Conservation (phyloP, 306 rosid genomes). For the Begonia loranthoides region DNA sequence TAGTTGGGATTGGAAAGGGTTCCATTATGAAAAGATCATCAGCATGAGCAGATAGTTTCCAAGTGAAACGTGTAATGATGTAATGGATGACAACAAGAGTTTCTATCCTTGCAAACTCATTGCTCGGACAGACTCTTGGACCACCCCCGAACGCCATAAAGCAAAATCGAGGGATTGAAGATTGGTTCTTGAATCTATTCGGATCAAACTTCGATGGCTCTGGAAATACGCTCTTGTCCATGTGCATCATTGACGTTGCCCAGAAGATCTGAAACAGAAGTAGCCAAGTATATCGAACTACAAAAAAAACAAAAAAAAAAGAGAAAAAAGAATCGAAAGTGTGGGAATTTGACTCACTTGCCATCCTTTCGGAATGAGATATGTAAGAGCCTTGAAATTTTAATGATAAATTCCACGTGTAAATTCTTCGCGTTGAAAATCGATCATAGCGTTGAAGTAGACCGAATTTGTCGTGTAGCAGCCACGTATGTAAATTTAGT, state of each 20-base stretch:
- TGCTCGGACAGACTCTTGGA: conserved; percentile 55
- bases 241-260: conserved; percentile 51
- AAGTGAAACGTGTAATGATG: conserved; percentile 44
- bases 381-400: too few species aligned
- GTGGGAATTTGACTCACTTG: conserved; percentile 33
- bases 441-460: too few species aligned
- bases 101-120: conserved; percentile 54
- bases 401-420: too few species aligned
- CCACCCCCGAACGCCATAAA: conserved; percentile 62
- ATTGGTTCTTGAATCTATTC: conserved; percentile 44
- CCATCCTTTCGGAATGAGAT: conserved; percentile 79
- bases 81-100: conserved; percentile 51
- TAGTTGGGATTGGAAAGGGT: conserved; percentile 40
- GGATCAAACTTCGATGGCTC: conserved; percentile 69
- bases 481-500: too few species aligned
- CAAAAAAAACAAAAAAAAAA: too few species aligned
- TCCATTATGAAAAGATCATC: conserved; percentile 41
- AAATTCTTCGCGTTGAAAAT: too few species aligned
- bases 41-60: conserved; percentile 60
- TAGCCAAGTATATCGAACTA: too few species aligned
- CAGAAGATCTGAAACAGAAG: conserved; percentile 41
- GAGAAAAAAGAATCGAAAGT: neutral
- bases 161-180: conserved; percentile 42
- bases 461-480: too few species aligned
- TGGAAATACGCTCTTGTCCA: conserved; percentile 41